Evolutionary conservation across 2,329 filamentous ascomycete species (phyloP).

Genomic region (Aureobasidium sp.): DNA sequence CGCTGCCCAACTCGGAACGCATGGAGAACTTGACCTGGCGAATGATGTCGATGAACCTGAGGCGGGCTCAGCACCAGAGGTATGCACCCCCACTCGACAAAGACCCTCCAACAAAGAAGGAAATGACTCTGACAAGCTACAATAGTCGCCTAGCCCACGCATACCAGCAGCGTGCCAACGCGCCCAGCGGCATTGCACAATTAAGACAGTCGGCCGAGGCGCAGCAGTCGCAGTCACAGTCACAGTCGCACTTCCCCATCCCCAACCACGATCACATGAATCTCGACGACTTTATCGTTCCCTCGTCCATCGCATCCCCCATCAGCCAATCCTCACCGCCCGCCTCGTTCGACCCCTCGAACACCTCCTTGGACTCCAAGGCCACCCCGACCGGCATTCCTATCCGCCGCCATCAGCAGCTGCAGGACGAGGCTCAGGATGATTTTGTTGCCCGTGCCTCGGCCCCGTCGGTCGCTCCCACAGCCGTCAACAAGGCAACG

Average conservation of each 20-base stretch:
- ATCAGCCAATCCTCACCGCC: conserved; percentile 20
- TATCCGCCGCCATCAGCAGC: conserved; percentile 74
- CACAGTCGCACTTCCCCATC: conserved; percentile 18
- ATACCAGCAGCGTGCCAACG: conserved; percentile 33
- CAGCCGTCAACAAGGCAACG: conserved; percentile 40
- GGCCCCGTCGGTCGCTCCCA: conserved; percentile 47
- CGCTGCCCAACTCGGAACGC: conserved; percentile 86
- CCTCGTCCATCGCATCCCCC: conserved; percentile 57
- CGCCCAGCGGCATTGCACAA: conserved; percentile 83
- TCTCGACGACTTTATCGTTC: conserved; percentile 81
- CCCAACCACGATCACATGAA: conserved; percentile 65
- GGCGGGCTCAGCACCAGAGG: conserved; percentile 19
- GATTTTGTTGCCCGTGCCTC: conserved; percentile 50
- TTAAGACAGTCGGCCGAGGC: conserved; percentile 64
- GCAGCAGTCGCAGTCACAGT: conserved; percentile 15
- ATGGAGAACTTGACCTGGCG: conserved; percentile 98
- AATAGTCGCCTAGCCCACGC: neutral
- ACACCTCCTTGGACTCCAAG: neutral
- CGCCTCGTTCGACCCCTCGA: neutral
- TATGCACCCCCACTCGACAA: neutral
- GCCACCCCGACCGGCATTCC: conserved; percentile 54
- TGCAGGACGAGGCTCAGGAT: conserved; percentile 55
- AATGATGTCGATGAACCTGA: conserved; percentile 88
- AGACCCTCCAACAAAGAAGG: neutral
- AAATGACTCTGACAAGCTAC: neutral